A percentile compares a stretch with the other conserved stretches of the same genome.
Evolutionary conservation across 805 yeast species (phyloP).

Genomic region (Middelhovenomyces tepae): DNA sequence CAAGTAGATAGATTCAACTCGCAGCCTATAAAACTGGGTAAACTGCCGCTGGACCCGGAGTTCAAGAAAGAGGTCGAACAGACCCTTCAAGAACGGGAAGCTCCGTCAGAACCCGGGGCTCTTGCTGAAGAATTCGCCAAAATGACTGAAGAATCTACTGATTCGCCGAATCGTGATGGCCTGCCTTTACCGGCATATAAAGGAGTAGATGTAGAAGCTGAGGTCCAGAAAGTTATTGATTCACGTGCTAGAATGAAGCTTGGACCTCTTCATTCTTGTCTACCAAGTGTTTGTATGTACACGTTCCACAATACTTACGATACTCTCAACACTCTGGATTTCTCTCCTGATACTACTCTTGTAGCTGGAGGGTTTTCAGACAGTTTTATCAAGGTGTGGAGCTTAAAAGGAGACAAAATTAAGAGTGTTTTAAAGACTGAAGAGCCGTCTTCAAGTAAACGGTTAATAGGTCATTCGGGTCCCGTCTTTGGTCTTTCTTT

Average conservation of each 20-base stretch:
- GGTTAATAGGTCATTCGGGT: constrained; percentile 87
- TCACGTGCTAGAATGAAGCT: constrained; percentile 65
- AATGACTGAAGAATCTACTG: constrained; percentile 37
- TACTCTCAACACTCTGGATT: constrained; percentile 76
- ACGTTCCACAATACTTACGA: constrained; percentile 93
- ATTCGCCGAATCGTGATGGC: constrained; percentile 63
- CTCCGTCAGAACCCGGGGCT: constrained; percentile 26
- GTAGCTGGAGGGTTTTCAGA: constrained; percentile 95
- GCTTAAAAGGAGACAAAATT: constrained; percentile 82
- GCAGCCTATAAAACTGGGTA: constrained; percentile 72
- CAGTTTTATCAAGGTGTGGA: constrained; percentile 85
- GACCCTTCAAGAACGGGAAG: constrained; percentile 74
- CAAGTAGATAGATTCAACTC: constrained; percentile 56
- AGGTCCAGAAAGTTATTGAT: constrained; percentile 72
- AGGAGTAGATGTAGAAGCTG: constrained; percentile 68
- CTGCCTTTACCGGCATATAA: constrained; percentile 84
- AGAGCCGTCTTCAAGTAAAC: constrained; percentile 27
- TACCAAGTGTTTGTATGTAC: constrained; percentile 96
- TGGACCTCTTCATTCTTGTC: constrained; percentile 59
- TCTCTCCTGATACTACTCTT: constrained; percentile 77
- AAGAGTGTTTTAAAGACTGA: constrained; percentile 29
- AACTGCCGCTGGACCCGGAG: constrained; percentile 78
- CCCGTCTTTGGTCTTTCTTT: constrained; percentile 86
- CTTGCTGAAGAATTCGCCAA: constrained; percentile 61
- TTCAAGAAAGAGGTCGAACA: constrained; percentile 76